phyloP scores from a whole-genome alignment of 257 asterid species.

The Leptodermis oblonga region DNA sequence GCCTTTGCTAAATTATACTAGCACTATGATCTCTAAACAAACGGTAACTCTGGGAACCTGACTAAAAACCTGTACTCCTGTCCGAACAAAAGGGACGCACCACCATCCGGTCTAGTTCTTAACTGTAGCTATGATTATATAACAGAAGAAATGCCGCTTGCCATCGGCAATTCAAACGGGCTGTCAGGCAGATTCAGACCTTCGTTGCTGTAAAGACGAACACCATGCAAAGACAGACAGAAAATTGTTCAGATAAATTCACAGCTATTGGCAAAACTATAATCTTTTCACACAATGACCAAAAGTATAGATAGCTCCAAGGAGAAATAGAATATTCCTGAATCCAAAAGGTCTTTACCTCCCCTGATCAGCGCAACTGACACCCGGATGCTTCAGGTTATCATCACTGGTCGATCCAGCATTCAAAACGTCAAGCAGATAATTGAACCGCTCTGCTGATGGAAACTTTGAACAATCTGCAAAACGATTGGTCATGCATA shows the following conservation, averaged over 20 bases:
- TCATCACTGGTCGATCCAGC: constrained; percentile 41
- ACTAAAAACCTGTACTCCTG: constrained; percentile 25
- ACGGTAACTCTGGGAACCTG: constrained; percentile 11
- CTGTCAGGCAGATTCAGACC: constrained; percentile 65
- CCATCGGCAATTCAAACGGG: constrained; percentile 53
- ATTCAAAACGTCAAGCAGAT: constrained; percentile 38
- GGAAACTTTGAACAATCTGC: constrained; percentile 47
- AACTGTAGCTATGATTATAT: constrained; percentile 30
- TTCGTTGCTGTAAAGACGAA: constrained; percentile 38
- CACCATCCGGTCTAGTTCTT: constrained; percentile 24
- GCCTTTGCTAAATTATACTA: constrained; percentile 37
- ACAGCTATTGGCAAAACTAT: neutral
- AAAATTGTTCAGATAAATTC: neutral
- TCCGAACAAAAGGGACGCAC: constrained; percentile 28
- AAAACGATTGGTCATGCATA: neutral
- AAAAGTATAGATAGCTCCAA: neutral
- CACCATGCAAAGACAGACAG: neutral
- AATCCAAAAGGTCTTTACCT: constrained; percentile 50
- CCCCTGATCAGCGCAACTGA: constrained; percentile 46
- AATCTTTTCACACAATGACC: neutral
- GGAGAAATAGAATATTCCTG: too few species aligned
- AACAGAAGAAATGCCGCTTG: constrained; percentile 49
- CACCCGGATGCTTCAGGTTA: constrained; percentile 31
- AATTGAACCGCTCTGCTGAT: constrained; percentile 40
- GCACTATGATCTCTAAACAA: constrained; percentile 29